phyloP scores from a whole-genome alignment of 805 yeast genomes.

The Wickerhamiella hasegawae region DNA sequence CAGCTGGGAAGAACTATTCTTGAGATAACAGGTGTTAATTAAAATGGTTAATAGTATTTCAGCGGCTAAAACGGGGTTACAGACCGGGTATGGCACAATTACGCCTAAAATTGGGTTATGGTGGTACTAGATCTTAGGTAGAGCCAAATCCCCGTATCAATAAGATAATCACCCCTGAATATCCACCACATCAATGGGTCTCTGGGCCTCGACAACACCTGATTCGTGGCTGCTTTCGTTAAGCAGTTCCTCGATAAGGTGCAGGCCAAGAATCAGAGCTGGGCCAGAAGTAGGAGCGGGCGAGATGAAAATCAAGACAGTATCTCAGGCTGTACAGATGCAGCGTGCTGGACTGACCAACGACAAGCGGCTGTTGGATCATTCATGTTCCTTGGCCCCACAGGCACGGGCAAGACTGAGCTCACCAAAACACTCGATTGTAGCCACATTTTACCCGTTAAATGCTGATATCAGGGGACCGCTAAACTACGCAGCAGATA shows the following conservation, averaged over 20 bases:
- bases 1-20: no score
- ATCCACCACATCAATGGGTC: constrained; percentile 68
- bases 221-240: constrained; percentile 34
- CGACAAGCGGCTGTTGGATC: constrained; percentile 87
- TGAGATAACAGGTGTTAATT: no score
- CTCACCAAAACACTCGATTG: constrained; percentile 80
- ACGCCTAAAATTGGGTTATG: no score
- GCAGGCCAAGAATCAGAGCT: constrained; percentile 60
- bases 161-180: no score
- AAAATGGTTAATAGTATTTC: no score
- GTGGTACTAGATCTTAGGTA: no score
- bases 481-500: no score
- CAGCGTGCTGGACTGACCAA: constrained; percentile 95
- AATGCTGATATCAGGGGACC: no score
- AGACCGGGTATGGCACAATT: no score
- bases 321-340: constrained; percentile 84
- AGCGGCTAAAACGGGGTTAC: no score
- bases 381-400: constrained; percentile 93
- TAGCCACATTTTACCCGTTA: no score
- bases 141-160: no score
- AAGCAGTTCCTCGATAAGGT: constrained; percentile 37
- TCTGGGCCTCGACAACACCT: constrained; percentile 37
- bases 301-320: constrained; percentile 56
- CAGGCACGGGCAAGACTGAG: constrained; percentile 98
- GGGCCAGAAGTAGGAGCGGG: constrained; percentile 74